phyloP scores from a whole-genome alignment of 805 yeast species.

The Lachancea nothofagi region DNA sequence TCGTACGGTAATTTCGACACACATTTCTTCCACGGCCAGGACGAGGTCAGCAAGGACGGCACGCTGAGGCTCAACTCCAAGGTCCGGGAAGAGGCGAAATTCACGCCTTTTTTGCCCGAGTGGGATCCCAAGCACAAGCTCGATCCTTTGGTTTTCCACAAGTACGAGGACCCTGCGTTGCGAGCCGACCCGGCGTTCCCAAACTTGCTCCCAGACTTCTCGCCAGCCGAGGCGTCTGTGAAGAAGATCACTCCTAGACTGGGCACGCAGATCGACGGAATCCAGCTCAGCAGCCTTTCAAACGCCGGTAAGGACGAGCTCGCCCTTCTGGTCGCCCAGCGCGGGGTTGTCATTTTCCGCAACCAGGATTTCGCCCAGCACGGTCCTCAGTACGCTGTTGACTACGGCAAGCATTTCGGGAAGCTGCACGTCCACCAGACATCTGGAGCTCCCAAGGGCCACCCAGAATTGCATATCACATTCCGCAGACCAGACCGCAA shows the following conservation, averaged over 20 bases:
- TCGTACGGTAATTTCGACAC: constrained; percentile 30
- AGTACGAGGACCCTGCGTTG: constrained; percentile 20
- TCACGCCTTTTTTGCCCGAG: constrained; percentile 29
- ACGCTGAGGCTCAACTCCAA: constrained; percentile 23
- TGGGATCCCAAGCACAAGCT: constrained; percentile 25
- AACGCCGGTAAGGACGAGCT: constrained; percentile 59
- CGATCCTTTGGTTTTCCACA: constrained; percentile 15
- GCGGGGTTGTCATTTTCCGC: constrained; percentile 64
- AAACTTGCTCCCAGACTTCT: constrained; percentile 22
- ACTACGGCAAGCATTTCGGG: constrained; percentile 62
- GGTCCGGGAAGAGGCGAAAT: constrained; percentile 19
- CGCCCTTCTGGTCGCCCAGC: constrained; percentile 60
- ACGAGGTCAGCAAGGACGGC: constrained; percentile 28
- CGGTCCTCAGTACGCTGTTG: constrained; percentile 43
- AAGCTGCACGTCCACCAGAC: constrained; percentile 70
- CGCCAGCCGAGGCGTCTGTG: constrained; percentile 22
- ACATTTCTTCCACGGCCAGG: constrained; percentile 21
- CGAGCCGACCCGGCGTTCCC: constrained; percentile 20
- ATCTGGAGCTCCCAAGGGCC: constrained; percentile 58
- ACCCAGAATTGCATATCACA: constrained; percentile 58
- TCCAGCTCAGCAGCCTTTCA: constrained; percentile 52
- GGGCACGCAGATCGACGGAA: constrained; percentile 57
- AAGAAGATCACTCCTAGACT: constrained; percentile 59
- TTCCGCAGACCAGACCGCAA: constrained; percentile 42
- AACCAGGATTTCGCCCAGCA: constrained; percentile 58